Evolutionary conservation across 352 stramenopile genomes (phyloP), one percentile per base, ranked within the genome.

Genomic region (Pythium brassicae): DNA sequence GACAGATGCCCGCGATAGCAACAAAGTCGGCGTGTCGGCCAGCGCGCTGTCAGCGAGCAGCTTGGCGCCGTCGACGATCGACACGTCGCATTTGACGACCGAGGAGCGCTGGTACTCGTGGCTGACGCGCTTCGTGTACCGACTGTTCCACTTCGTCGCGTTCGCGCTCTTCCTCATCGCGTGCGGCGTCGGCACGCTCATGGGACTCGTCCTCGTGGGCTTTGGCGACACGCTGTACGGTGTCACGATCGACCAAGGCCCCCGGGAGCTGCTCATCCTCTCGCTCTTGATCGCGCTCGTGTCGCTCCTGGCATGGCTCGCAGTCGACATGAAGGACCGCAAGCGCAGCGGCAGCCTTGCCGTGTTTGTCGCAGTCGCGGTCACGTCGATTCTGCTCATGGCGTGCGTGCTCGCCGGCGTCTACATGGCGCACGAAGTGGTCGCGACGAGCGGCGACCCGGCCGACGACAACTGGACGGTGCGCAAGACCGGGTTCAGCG

Each of bases 51-150:
- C 26, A 1, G 12, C 26, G 4, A 23, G 9, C 1, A 59, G 25
- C 53, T 1, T 44, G 3, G 59, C 59, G n/a, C 44, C 55, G 1
- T 86, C 76, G 23, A 71, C 72, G n/a, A 66, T 89, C 15, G 70
- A 73, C n/a, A 62, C 55, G 0, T 62, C 57, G 0, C 79, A 86
- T 42, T 56, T 71, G 2, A 92, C 82, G 32, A 87, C 82, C 2
- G 82, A 92, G 50, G 82, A 92, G 59, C 76, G 79, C 17, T 92
- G 81, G 76, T 90, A 85, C 58, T 71, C 72, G 40, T 92, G 79
- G 79, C 66, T 87, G 8, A 50, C 63, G 26, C 71, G 69, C 4
- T 86, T 84, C 23, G 56, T 76, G 8, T 64, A 80, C 8, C 56
- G 62, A 22, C 50, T 76, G 11, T 87, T 73, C 43, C 67, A 72